phyloP scores from a whole-genome alignment of 2,329 filamentous ascomycete species.

The Beauveria rudraprayagi region DNA sequence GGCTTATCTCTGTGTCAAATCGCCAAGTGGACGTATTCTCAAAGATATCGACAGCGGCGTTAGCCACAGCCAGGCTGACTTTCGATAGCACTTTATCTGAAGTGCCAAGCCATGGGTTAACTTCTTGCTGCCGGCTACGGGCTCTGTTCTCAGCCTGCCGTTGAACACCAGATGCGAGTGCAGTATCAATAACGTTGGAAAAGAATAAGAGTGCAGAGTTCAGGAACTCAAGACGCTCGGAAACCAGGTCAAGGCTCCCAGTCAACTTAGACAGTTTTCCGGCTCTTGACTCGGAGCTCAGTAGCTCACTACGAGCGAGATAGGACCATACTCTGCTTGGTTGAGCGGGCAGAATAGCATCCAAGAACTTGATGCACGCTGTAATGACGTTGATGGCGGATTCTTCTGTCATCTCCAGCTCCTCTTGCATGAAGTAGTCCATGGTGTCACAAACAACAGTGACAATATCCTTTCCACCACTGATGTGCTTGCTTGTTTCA shows the following conservation, averaged over 20 bases:
- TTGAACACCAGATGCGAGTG: slow-evolving; percentile 59
- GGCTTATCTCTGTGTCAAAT: slow-evolving; percentile 61
- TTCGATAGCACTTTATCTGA: slow-evolving; percentile 70
- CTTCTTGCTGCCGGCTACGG: slow-evolving; percentile 35
- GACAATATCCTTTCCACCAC: slow-evolving; percentile 64
- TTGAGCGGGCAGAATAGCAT: slow-evolving; percentile 62
- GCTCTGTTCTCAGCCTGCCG: slow-evolving; percentile 51
- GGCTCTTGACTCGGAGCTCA: slow-evolving; percentile 67
- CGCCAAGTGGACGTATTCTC: slow-evolving; percentile 84
- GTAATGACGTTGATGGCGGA: slow-evolving; percentile 57
- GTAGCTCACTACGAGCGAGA: slow-evolving; percentile 69
- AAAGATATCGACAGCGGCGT: slow-evolving; percentile 72
- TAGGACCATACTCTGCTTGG: slow-evolving; percentile 88
- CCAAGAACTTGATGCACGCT: slow-evolving; percentile 73
- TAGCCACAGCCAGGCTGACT: slow-evolving; percentile 64
- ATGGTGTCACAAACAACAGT: slow-evolving; percentile 78
- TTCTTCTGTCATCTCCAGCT: slow-evolving; percentile 48
- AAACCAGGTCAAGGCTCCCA: slow-evolving; percentile 71
- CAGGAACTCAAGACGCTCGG: slow-evolving; percentile 70
- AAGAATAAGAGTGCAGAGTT: slow-evolving; percentile 67
- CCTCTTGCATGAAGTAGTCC: slow-evolving; percentile 58
- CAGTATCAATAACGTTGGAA: slow-evolving; percentile 65
- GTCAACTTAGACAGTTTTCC: slow-evolving; percentile 72
- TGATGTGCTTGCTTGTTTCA: slow-evolving; percentile 45
- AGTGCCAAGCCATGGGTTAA: slow-evolving; percentile 59